Conservation (phyloP, 1,139 yeast species). For the Hansenula sp. region DNA sequence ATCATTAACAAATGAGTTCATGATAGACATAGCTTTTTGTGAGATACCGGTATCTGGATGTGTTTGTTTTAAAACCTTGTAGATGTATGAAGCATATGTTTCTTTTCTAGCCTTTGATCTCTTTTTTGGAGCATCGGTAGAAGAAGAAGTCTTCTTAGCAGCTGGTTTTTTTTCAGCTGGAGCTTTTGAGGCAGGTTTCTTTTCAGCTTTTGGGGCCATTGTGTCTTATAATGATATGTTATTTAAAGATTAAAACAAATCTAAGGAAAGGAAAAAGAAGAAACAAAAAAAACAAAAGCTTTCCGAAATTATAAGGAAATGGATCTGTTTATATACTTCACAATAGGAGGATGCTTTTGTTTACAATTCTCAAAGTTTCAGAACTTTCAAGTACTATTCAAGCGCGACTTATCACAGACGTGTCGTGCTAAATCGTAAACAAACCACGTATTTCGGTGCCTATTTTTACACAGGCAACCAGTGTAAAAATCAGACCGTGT, state of each 20-base stretch:
- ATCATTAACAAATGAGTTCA: slow-evolving; percentile 98
- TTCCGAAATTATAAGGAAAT: slow-evolving; percentile 2
- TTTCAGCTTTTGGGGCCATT: slow-evolving; percentile 98
- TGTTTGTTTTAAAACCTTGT: slow-evolving; percentile 98
- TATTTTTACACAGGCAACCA: slow-evolving; percentile 1
- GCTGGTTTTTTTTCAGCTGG: slow-evolving; percentile 98
- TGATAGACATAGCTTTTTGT: slow-evolving; percentile 98
- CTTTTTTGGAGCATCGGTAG: slow-evolving; percentile 81
- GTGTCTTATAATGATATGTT: slow-evolving; percentile 15
- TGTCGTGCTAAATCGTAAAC: background rate
- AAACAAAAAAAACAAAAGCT: background rate
- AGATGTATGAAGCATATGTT: slow-evolving; percentile 97
- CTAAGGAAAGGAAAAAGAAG: slow-evolving; percentile 1
- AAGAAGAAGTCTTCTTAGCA: slow-evolving; percentile 77
- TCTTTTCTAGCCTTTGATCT: slow-evolving; percentile 98
- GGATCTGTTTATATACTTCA: slow-evolving; percentile 4
- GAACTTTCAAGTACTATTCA: too few species aligned
- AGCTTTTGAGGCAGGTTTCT: slow-evolving; percentile 99
- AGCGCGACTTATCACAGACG: background rate
- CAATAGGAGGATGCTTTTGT: too few species aligned
- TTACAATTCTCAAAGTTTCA: background rate
- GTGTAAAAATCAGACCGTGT: slow-evolving; percentile 5
- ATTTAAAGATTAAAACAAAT: slow-evolving; percentile 4
- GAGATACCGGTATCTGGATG: slow-evolving; percentile 99
- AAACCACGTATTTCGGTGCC: background rate